Evolutionary conservation across 495 filamentous ascomycete species (phyloP).

Genomic region (Xylaria longipes): DNA sequence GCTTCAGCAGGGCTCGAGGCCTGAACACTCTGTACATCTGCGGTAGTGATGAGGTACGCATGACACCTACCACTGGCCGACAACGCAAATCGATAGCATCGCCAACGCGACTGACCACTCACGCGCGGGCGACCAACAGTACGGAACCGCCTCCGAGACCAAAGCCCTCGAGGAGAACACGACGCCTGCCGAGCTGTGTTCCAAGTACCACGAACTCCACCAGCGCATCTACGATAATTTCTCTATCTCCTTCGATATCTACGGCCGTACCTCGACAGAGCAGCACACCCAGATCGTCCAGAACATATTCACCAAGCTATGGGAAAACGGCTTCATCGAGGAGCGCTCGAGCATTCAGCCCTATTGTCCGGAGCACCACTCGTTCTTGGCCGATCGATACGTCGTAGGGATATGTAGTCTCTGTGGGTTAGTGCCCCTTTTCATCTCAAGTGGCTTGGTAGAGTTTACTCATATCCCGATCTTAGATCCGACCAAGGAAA

Average conservation of each 20-base stretch:
- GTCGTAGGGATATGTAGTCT: conserved; percentile 25
- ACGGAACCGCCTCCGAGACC: conserved; percentile 49
- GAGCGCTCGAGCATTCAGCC: conserved; percentile 79
- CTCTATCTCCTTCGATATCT: conserved; percentile 46
- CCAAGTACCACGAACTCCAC: conserved; percentile 48
- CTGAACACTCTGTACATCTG: conserved; percentile 23
- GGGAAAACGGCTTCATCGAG: conserved; percentile 79
- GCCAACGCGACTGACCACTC: background rate
- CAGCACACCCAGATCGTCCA: conserved; percentile 84
- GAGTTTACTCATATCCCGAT: background rate
- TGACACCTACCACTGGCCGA: background rate
- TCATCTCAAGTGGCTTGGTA: background rate
- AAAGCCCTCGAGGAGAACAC: conserved; percentile 45
- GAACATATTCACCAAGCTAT: conserved; percentile 78
- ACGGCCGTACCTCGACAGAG: conserved; percentile 45
- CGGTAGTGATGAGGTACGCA: conserved; percentile 42
- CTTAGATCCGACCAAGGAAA: background rate
- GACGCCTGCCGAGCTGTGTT: conserved; percentile 45
- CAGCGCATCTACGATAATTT: conserved; percentile 46
- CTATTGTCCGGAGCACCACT: conserved; percentile 83
- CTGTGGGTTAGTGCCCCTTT: background rate
- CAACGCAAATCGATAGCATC: too few relatives aligned
- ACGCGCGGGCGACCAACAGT: conserved; percentile 16
- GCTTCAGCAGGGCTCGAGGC: conserved; percentile 63
- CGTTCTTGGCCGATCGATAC: conserved; percentile 90